phyloP scores from a whole-genome alignment of 2,329 filamentous ascomycete species.

The Sporothrix luriei region DNA sequence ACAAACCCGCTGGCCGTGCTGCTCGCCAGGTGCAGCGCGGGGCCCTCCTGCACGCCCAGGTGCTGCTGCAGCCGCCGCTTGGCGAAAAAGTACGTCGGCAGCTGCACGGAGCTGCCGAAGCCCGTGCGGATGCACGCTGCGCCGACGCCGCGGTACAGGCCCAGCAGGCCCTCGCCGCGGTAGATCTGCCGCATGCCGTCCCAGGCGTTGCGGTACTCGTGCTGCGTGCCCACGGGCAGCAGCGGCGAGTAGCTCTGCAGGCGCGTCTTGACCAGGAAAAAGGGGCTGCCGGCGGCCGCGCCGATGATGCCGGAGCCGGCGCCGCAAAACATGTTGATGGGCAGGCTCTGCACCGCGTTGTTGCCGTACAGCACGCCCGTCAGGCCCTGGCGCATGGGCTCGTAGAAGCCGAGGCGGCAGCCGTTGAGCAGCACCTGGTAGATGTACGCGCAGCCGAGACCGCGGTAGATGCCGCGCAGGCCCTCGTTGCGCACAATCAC shows the following conservation, averaged over 20 bases:
- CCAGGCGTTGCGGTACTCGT: conserved; percentile 81
- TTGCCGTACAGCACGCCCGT: conserved; percentile 72
- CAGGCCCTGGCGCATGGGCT: conserved; percentile 78
- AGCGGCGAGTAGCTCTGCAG: conserved; percentile 93
- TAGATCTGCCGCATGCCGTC: conserved; percentile 85
- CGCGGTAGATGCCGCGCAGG: conserved; percentile 79
- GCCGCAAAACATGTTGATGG: conserved; percentile 91
- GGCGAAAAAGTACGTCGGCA: conserved; percentile 97
- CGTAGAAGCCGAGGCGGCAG: conserved; percentile 95
- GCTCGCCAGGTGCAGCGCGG: conserved; percentile 82
- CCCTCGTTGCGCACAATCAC: conserved; percentile 93
- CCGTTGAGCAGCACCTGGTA: conserved; percentile 97
- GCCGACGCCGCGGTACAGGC: conserved; percentile 85
- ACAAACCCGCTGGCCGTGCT: conserved; percentile 91
- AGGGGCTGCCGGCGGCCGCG: conserved; percentile 89
- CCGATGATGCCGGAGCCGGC: conserved; percentile 87
- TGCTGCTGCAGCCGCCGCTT: conserved; percentile 83
- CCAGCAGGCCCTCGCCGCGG: conserved; percentile 71
- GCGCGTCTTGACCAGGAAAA: conserved; percentile 97
- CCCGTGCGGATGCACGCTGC: conserved; percentile 96
- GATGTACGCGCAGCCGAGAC: conserved; percentile 87
- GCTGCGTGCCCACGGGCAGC: conserved; percentile 94
- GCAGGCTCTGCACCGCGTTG: conserved; percentile 75
- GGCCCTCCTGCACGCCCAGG: conserved; percentile 86
- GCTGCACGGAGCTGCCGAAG: conserved; percentile 91